These are phyloP conservation scores for Trametes villosa DNA, from an alignment of 768 basidiomycete species.

Conservation along the genomic window DNA sequence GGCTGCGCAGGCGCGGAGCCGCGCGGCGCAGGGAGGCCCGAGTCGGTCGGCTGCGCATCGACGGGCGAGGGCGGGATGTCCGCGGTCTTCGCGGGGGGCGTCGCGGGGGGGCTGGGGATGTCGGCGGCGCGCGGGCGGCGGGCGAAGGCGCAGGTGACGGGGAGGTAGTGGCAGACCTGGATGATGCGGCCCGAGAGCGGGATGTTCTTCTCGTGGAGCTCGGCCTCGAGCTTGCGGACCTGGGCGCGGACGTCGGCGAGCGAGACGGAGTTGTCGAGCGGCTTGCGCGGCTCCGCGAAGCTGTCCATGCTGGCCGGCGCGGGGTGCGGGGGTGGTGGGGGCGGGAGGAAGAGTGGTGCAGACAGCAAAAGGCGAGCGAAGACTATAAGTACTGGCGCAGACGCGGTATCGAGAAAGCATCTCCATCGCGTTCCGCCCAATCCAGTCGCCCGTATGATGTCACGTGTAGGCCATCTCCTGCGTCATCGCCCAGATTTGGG, in stretches of 20 bases:
- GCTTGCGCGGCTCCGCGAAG: conserved; percentile 60
- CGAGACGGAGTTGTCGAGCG: conserved; percentile 52
- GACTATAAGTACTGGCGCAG: conserved; percentile 3
- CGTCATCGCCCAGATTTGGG: conserved; percentile 10
- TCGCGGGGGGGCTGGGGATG: conserved; percentile 75
- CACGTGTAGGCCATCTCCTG: conserved; percentile 22
- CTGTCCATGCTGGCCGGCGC: conserved; percentile 57
- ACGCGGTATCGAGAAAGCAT: conserved; percentile 14
- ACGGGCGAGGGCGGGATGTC: conserved; percentile 46
- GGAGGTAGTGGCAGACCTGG: conserved; percentile 91
- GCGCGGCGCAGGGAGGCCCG: conserved; percentile 15
- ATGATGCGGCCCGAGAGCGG: conserved; percentile 86
- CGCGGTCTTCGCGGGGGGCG: conserved; percentile 64
- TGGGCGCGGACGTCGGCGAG: conserved; percentile 75
- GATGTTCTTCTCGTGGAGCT: conserved; percentile 70
- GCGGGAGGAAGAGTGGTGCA: background rate
- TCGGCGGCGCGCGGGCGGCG: conserved; percentile 42
- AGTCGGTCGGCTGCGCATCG: conserved; percentile 16
- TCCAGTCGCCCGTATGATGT: conserved; percentile 14
- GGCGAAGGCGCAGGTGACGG: conserved; percentile 69
- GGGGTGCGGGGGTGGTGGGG: conserved; percentile 1
- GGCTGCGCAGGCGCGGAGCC: conserved; percentile 25
- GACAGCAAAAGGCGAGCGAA: background rate
- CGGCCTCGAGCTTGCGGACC: conserved; percentile 71
- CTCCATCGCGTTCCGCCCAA: conserved; percentile 21